A percentile compares a stretch with the other conserved stretches of the same genome.
These are phyloP conservation scores for Achlya hypogyna DNA, from an alignment of 352 stramenopile genomes.

Conservation along the genomic window DNA sequence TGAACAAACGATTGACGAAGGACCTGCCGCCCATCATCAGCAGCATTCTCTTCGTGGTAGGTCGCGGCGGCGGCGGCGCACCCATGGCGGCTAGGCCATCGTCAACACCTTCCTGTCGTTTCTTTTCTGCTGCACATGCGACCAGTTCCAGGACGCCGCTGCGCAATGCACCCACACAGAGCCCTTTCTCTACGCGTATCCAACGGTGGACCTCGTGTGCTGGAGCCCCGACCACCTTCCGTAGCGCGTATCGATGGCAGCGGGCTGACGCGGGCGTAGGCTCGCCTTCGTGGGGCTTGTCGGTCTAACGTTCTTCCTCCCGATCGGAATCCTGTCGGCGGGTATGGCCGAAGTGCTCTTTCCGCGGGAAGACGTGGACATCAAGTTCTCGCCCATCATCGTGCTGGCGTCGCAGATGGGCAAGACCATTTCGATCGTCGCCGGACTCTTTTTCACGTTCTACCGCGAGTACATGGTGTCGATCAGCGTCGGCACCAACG, in stretches of 20 bases:
- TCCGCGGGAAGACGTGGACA: constrained; percentile 44
- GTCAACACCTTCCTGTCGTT: constrained; percentile 57
- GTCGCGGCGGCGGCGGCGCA: neutral
- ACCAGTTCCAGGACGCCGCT: constrained; percentile 6
- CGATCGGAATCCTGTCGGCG: constrained; percentile 41
- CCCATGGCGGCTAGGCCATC: constrained; percentile 24
- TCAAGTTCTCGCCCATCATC: constrained; percentile 50
- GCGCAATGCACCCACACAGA: neutral
- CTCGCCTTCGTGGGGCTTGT: constrained; percentile 40
- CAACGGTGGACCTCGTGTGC: constrained; percentile 26
- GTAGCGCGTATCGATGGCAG: constrained; percentile 18
- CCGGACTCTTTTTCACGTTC: constrained; percentile 41
- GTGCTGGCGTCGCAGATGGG: constrained; percentile 42
- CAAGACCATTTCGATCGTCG: constrained; percentile 36
- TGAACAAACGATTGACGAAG: constrained; percentile 48
- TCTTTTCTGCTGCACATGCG: constrained; percentile 22
- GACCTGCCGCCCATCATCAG: constrained; percentile 41
- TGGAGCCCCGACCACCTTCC: constrained; percentile 34
- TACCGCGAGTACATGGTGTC: constrained; percentile 28
- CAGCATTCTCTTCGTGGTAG: constrained; percentile 44
- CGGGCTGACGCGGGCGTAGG: neutral
- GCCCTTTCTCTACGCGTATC: constrained; percentile 13
- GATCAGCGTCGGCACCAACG: constrained; percentile 33
- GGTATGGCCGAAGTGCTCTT: constrained; percentile 63
- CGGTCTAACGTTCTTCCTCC: constrained; percentile 49